Evolutionary conservation across 1,284 basidiomycete genomes (phyloP), one percentile per base, ranked within the genome.

Genomic region (Pseudozyma flocculosa): DNA sequence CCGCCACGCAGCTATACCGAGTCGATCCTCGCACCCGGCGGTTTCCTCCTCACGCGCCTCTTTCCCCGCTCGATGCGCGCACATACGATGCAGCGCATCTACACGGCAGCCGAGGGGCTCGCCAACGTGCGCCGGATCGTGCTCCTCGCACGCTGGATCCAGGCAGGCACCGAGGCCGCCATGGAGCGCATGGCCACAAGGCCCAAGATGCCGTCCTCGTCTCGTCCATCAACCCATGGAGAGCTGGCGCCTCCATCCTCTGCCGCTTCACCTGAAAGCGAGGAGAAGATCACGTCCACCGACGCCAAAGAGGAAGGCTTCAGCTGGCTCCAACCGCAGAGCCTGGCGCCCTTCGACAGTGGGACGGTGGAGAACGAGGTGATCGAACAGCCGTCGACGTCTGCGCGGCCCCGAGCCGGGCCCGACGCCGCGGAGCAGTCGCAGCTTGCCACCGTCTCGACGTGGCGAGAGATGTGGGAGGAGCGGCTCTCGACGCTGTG

Each of bases 31-130:
- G 24, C 50, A 4, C 62, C 62, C 1, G 62, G 50, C 4, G 57
- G 54, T 0, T 50, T 50, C 5, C 40, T 57, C 19, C 18, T 65
- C 13, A 48, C 57, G 10, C 19, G 49, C 19, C 44, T 50, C 1
- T 56, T 65, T 22, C 54, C 62, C 17, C 44, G 45, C 4, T 48
- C 62, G 9, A 32, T 52, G 1, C 38, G 62, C 8, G 48, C 52
- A 0, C 53, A 53, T n/a, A 26, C 55, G 11, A 56, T 65, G 57
- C 62, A 65, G 45, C 30, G 57, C 13, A 65, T 65, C 57, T 65
- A 65, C 37, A 65, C 57, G 0, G 50, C 51, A 3, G 62, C 54
- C 17, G 62, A 65, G 23, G 62, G 48, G 3, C 45, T 65, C 32
- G 62, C 56, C 43, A 65, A 61, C 18, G 54, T 65, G n/a, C 54